These are phyloP conservation scores for Tolypocladium pustulatum DNA, from an alignment of 2,329 filamentous ascomycete species.

Conservation along the genomic window DNA sequence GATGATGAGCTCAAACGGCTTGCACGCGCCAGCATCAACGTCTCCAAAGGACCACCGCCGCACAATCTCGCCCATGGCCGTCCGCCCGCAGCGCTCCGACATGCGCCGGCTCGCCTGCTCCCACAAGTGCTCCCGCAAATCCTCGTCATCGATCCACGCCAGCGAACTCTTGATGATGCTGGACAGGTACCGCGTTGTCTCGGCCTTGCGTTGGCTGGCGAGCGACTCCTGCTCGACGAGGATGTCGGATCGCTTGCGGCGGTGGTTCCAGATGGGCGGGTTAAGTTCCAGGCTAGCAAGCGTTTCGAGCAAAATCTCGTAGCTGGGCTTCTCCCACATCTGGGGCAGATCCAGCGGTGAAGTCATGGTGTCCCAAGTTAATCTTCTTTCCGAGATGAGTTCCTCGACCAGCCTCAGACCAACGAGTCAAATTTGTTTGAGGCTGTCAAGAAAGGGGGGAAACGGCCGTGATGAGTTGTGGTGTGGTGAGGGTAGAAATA, in stretches of 20 bases:
- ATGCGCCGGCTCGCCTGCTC: constrained; percentile 68
- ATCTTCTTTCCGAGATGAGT: not conserved
- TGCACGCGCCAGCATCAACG: constrained; percentile 13
- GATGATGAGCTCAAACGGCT: constrained; percentile 55
- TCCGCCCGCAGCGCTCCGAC: constrained; percentile 74
- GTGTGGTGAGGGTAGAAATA: not conserved
- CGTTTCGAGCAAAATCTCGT: constrained; percentile 49
- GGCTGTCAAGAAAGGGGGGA: not conserved
- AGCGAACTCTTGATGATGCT: constrained; percentile 58
- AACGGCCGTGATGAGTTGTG: not conserved
- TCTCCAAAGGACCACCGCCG: constrained; percentile 40
- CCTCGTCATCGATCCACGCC: constrained; percentile 57
- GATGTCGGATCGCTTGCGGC: constrained; percentile 29
- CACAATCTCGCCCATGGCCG: constrained; percentile 46
- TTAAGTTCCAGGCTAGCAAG: constrained; percentile 57
- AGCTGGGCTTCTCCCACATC: constrained; percentile 65
- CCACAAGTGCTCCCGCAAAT: constrained; percentile 61
- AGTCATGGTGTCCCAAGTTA: constrained; percentile 9
- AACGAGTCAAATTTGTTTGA: too few relatives aligned
- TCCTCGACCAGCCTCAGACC: not conserved
- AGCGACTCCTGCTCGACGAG: constrained; percentile 30
- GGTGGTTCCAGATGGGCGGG: constrained; percentile 57
- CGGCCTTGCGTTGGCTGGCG: constrained; percentile 30
- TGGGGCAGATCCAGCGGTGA: constrained; percentile 60
- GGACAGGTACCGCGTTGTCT: constrained; percentile 56